Base-by-base conservation (phyloP, 2,329 filamentous ascomycete genomes). In the Fusarium gaditjirri region DNA sequence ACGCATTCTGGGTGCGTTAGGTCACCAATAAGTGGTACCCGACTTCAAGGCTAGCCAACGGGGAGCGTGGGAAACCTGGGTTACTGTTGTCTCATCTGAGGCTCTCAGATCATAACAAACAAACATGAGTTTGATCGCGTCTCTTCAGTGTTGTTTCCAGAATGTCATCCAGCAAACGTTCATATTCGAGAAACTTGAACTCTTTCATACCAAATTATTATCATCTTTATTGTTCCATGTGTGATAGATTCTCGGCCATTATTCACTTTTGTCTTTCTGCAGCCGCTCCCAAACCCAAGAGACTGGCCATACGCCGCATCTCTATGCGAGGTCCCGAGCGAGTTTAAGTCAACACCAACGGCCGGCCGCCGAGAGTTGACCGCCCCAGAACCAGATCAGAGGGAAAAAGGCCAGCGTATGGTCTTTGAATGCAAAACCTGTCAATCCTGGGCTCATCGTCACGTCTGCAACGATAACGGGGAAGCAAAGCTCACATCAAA, bases 81-180 rank as follows among this genome's bases (percentile, higher is more conserved):
- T 55, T 52, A 68, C 41, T 68, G 56, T 65, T 76, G 74, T 76
- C 74, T 76, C 74, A 72, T 41, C 39, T 46, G 70, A 68, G 47
- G 49, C 39, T 65, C 56, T 74, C 70, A 39, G 52, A 75, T 74
- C 74, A 76, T 70, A 76, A 76, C 70, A 76, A 73, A 72, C 66
- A 62, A 68, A 70, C 55, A 69, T 62, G 59, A 54, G 54, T 68
- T 70, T 61, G 52, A 65, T 60, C 72, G 74, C 70, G 74, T 76
- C 65, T 63, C 27, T 43, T 54, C 44, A 23, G 66, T 52, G 49
- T 59, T 56, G 57, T 42, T 36, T 55, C n/a, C 49, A 39, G 38
- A 46, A 35, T 66, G 63, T 64, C 52, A 67, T 74, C 50, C 46
- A 57, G 35, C 43, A 60, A 70, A 58, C 42, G 46, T 33, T 58